Evolutionary conservation across 495 filamentous ascomycete species (phyloP), one percentile per base, ranked within the genome.

Genomic region (Alectoria sarmentosa): DNA sequence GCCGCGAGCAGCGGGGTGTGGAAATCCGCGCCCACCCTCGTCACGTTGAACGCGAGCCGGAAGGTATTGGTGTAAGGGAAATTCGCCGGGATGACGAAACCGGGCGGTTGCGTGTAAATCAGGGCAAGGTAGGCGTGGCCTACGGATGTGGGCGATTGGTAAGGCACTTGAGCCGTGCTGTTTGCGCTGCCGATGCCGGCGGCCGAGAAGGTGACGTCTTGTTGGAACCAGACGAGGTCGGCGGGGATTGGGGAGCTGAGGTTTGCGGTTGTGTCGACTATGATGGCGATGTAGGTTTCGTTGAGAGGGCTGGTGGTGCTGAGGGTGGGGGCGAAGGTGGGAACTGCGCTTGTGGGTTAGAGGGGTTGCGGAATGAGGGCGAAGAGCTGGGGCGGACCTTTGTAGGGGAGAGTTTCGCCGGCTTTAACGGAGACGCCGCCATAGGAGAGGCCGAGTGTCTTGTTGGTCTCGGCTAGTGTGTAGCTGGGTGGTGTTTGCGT

Each of bases 61-160:
- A 67, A 67, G 14, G 65, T 67, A 49, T 64, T 42, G 32, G 54
- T 67, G 44, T 67, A 67, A 15, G 65, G 65, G 54, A 67, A 67
- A 13, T 64, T 55, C 5, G 65, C 1, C 30, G 65, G 65, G 15
- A 64, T 46, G 41, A 59, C 36, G 56, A 67, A 67, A 26, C 38
- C 48, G 19, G 54, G 48, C 14, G 61, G 49, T 15, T 63, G 55
- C n/a, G 42, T 48, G 61, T 64, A 67, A 13, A 67, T 8, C 0
- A 67, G 44, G 41, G 61, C 61, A 34, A 67, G 52, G 44, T 67
- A 67, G 19, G 55, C 41, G 42, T 67, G 65, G 21, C 65, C 65
- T 13, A 61, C 44, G 54, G 19, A n/a, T 13, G 61, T 28, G 13
- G 65, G 65, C 21, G 65, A 30, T 2, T 38, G 41, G 48, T 67